Base-by-base conservation (phyloP, 805 yeast genomes). In the Wickerhamomyces bovis region DNA sequence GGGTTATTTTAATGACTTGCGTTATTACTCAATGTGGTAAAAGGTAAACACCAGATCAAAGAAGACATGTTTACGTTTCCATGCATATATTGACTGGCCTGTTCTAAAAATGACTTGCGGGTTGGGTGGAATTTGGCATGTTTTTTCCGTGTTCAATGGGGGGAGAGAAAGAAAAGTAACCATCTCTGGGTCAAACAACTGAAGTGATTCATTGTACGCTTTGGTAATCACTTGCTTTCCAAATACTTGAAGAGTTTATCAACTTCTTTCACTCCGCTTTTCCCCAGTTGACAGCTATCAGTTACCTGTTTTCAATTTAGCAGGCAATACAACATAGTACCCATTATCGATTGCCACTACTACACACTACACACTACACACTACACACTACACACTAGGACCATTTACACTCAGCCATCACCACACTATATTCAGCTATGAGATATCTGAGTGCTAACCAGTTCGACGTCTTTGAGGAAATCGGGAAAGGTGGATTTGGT, bases 401-500 rank as follows among this genome's bases (percentile, higher is more conserved):
- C 11, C 25, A 23, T 23, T 23, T 9, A 23, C 25, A 23, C 6
- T 8, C 12, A 25, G 28, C 28, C 8, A 18, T 6, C 6, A 2
- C 16, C 9, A 19, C 9, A 19, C 21, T 25, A 18, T 13, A 28
- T 28, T 28, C 30, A 11, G 39, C 9, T 7, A 58, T 56, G 61
- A 47, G 63, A 39, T 60, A 60, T 39, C 56, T 60, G 36, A 56
- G 62, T 44, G 62, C 59, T 30, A 60, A 60, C 44, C 64, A 60
- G 43, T 60, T 69, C 39, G 69, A 75, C 68, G 70, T 82, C 50
- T 70, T 71, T 43, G 98, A 94, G 65, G 82, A 89, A 41, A 86
- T 94, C 13, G 99, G 99, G 8, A 76, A 92, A 50, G 99, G 99
- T 33, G 94, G 89, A 65, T 94, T 94, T 65, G 99, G 99, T 31